Evolutionary conservation across 305 asterid species (phyloP).

Genomic region (Solanum hybrid): DNA sequence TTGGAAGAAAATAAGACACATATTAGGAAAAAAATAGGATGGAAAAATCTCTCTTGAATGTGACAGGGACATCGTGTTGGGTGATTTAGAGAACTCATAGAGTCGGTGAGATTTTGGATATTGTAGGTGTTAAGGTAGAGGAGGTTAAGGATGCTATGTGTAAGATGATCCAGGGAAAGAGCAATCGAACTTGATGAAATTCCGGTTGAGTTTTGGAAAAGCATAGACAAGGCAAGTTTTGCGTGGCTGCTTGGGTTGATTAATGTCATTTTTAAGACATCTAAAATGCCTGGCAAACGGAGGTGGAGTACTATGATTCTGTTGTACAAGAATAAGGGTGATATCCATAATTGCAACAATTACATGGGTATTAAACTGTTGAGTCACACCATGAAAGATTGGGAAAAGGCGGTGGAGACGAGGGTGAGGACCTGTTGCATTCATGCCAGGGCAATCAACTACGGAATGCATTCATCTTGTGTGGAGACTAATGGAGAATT

Average conservation of each 20-base stretch:
- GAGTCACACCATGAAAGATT: background rate
- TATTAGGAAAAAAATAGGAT: background rate
- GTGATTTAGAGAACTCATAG: background rate
- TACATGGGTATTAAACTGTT: background rate
- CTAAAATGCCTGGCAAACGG: background rate
- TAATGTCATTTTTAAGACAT: background rate
- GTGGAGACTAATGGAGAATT: background rate
- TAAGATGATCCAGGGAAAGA: background rate
- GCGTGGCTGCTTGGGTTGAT: background rate
- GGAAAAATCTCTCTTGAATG: background rate
- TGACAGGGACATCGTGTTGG: background rate
- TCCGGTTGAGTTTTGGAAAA: background rate
- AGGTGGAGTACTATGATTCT: background rate
- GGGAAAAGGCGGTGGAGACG: background rate
- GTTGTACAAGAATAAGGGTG: background rate
- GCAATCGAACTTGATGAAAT: background rate
- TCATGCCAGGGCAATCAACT: background rate
- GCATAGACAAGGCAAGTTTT: background rate
- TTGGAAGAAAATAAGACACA: background rate
- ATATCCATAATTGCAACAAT: background rate
- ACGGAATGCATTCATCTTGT: background rate
- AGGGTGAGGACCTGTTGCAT: background rate
- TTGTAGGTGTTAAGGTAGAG: background rate
- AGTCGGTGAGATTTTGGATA: background rate
- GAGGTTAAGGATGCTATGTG: background rate